Base-by-base conservation (phyloP, 441 rosid species). In the Pelargonium fulgidum region DNA sequence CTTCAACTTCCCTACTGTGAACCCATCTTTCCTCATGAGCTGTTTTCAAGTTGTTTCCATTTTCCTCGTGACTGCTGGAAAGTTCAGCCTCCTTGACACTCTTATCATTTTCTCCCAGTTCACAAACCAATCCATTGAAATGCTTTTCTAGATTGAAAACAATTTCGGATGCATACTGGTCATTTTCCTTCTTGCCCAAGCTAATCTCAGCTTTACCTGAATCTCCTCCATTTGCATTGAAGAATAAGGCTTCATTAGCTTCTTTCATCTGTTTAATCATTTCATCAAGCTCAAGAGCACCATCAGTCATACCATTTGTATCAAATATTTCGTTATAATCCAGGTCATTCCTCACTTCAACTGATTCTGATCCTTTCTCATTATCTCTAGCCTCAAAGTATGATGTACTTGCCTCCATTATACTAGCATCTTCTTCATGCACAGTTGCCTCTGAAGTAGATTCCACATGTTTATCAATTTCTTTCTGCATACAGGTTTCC, bases 41-140 rank as follows among this genome's bases (percentile, higher is more conserved):
- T 67, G 71, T 45, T 26, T 44, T 62, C 13, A 41, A 74, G 68
- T 29, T 63, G 39, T 68, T 20, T 63, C 66, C 77, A 56, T 62
- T 72, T 64, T 68, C 69, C 75, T 70, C 75, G 8, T 64, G 16
- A 65, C 3, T 67, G 24, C 13, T 13, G 44, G 65, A n/a, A 61
- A 61, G 68, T 6, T 81, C 84, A 65, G 79, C 80, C 52, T 79
- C 82, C 67, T 74, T 69, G 39, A 66, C 78, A 74, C 85, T 74
- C 82, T 77, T 69, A 64, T 75, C 62, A 66, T 70, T 74, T 74
- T 78, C 79, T 72, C 83, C 81, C 26, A 81, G 75, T 75, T 79
- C 84, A 74, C 74, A 70, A 76, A 65, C 75, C 70, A 70, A 70
- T 67, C 85, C 88, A 58, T 80, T 87, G 75, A 73, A 45, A 69